Evolutionary conservation across 495 filamentous ascomycete species (phyloP).

Genomic region (Penicillium alfredii): DNA sequence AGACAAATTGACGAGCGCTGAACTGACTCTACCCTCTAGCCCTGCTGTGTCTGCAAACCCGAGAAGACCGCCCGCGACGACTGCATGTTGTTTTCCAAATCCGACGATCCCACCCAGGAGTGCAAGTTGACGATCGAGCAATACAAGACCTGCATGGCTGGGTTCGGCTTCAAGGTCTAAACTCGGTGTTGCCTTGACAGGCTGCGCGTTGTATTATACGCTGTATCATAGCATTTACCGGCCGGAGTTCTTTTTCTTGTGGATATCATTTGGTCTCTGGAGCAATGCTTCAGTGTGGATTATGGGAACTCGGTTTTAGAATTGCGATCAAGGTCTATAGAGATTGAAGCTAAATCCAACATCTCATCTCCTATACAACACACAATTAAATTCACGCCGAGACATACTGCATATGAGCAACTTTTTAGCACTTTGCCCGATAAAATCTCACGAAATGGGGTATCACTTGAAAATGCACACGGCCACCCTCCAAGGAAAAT

Average conservation of each 20-base stretch:
- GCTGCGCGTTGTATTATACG: conserved; percentile 13
- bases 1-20: background rate
- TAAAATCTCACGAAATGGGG: conserved; percentile 24
- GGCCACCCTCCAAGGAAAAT: conserved; percentile 5
- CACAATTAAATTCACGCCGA: conserved; percentile 2
- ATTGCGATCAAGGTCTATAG: conserved; percentile 1
- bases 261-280: conserved; percentile 4
- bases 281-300: background rate
- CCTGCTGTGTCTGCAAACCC: conserved; percentile 94
- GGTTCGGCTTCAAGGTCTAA: conserved; percentile 81
- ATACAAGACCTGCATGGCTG: conserved; percentile 89
- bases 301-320: background rate
- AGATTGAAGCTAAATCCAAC: conserved; percentile 4
- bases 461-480: conserved; percentile 22
- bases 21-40: conserved; percentile 48
- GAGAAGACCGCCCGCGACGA: conserved; percentile 92
- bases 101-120: conserved; percentile 65
- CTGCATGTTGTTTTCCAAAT: conserved; percentile 94
- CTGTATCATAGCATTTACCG: conserved; percentile 24
- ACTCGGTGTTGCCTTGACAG: conserved; percentile 5
- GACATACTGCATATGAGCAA: too few species aligned
- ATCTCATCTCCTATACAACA: conserved; percentile 15
- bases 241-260: conserved; percentile 19
- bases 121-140: conserved; percentile 75
- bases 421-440: too few species aligned